Base-by-base conservation (phyloP, 2,329 filamentous ascomycete species). In the Pyrenochaeta sp. region DNA sequence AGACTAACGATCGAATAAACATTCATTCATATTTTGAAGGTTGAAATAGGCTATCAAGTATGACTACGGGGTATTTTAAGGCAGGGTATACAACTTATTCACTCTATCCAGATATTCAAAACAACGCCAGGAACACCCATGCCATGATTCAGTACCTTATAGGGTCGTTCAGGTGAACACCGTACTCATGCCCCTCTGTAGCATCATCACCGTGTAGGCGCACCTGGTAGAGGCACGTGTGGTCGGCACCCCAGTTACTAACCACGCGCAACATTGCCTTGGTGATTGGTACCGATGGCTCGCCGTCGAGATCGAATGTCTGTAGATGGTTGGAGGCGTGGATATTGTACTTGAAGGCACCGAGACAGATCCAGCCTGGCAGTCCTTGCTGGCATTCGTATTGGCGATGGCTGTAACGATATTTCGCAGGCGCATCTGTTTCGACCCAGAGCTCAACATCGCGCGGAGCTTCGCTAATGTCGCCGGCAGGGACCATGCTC, bases 171-270 rank as follows among this genome's bases (percentile, higher is more conserved):
- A 44, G 12, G 25, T 10, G n/a, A 34, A 30, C 28, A 1, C 25
- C 28, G 34, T 71, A 71, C 27, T 66, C 47, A n/a, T 59, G 54
- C 25, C 63, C 64, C 53, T 62, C 61, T 15, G 56, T 49, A 13
- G 64, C 64, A 34, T 68, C 64, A 13, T 73, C 64, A 30, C 81
- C 82, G 37, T 79, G 77, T 53, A 83, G 68, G 24, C 80, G 71
- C 30, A 83, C 59, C 12, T 81, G 75, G 61, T 84, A 84, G 34
- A 83, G 50, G 59, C 82, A 84, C 12, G 81, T 82, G 60, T 77
- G 76, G 24, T 77, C 70, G 1, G 69, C 69, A 36, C 81, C 81
- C 77, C 78, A 82, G 59, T 82, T 84, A 50, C 66, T 72, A 10
- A 65, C 64, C 4, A 81, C 78, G 13, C 80, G 71, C 32, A 83